These are phyloP conservation scores for Fonsecaea nubica DNA, from an alignment of 2,329 filamentous ascomycete genomes.

Conservation along the genomic window DNA sequence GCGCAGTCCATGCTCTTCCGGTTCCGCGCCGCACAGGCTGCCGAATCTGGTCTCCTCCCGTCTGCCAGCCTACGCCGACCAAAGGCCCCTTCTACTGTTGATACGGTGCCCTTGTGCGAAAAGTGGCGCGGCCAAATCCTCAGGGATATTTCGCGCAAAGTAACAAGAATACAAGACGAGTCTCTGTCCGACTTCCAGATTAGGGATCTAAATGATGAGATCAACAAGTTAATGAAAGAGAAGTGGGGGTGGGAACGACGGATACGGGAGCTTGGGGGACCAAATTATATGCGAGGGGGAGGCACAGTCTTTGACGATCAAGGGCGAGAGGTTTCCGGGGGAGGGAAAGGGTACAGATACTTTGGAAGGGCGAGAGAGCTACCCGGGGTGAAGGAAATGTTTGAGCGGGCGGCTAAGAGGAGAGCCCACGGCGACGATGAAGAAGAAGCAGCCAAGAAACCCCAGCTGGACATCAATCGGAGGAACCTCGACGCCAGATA, in stretches of 20 bases:
- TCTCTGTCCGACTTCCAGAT: conserved; percentile 96
- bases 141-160: conserved; percentile 95
- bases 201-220: conserved; percentile 96
- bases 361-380: conserved; percentile 89
- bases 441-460: conserved; percentile 52
- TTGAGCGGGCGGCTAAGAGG: conserved; percentile 74
- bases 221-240: conserved; percentile 98
- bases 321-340: conserved; percentile 71
- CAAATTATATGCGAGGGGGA: conserved; percentile 87
- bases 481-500: conserved; percentile 89
- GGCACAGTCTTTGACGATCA: conserved; percentile 75
- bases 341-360: conserved; percentile 90
- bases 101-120: conserved; percentile 84
- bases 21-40: conserved; percentile 96
- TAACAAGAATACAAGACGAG: conserved; percentile 91
- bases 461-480: conserved; percentile 47
- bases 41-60: conserved; percentile 95
- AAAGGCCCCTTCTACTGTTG: conserved; percentile 86
- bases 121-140: conserved; percentile 98
- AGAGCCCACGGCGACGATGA: conserved; percentile 72
- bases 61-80: conserved; percentile 86
- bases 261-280: conserved; percentile 92
- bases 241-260: conserved; percentile 99
- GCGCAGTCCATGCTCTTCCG: conserved; percentile 99
- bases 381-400: conserved; percentile 94